Evolutionary conservation across 2,329 filamentous ascomycete genomes (phyloP), one percentile per base, ranked within the genome.

Genomic region (Sporothrix pseudoabietina): DNA sequence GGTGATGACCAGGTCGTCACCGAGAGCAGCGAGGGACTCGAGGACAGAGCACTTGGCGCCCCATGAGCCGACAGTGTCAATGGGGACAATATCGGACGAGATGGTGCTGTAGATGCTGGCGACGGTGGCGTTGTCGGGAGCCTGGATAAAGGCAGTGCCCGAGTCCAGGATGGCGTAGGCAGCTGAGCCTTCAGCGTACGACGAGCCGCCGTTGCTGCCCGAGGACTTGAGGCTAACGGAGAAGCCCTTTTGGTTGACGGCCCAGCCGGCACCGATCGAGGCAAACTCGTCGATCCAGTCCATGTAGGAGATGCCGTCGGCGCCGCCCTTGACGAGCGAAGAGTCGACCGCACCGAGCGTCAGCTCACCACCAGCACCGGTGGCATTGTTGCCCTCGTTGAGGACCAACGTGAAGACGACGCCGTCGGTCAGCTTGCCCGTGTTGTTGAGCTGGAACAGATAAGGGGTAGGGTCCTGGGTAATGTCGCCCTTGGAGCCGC

Each of bases 31-130:
- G 26, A 81, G 74, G 14, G 76, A 76, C 63, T 79, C 78, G 57
- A 81, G 75, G 0, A 77, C 74, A 26, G 72, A 70, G 74, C 80
- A 81, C 8, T 75, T 73, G 14, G 79, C 79, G 7, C 80, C 80
- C 80, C 79, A 81, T 1, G 78, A 77, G 2, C 80, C 80, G 8
- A 77, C 74, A 8, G 77, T 63, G 71, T 80, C 79, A 69, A 81
- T 78, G 71, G 76, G 76, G 65, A 75, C 76, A 66, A 81, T 80
- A 49, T 77, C 74, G 6, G 77, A 74, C 10, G 78, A 79, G 41
- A 81, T 77, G 32, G 75, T 74, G 4, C 77, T 77, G 73, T 81
- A 81, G 9, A 81, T 65, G 32, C 76, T 76, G 39, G 75, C 74
- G 10, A 78, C 78, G 0, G 78, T 79, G 32, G 74, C 69, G 66